Percentiles rank a stretch among this genome's conserved stretches.
These are phyloP conservation scores for Chondrus crispus DNA, from an alignment of 23 red algal species.

Conservation along the genomic window DNA sequence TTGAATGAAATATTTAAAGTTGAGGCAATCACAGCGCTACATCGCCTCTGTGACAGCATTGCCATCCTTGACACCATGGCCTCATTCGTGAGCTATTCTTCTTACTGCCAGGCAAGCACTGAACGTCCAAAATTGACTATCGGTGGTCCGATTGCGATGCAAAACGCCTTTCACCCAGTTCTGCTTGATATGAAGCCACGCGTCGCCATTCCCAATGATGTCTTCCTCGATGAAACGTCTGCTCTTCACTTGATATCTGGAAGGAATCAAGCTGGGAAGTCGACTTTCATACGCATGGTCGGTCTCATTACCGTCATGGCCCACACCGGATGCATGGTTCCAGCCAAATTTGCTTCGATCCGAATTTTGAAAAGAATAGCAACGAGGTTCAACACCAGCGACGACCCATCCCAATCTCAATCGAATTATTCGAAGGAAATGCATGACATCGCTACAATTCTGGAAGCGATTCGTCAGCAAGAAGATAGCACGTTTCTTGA, in stretches of 20 bases:
- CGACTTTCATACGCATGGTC: conserved; percentile 61
- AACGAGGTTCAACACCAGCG: conserved; percentile 47
- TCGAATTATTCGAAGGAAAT: conserved; percentile 89
- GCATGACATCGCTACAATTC: conserved; percentile 64
- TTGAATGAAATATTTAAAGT: conserved; percentile 33
- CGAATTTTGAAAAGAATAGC: conserved; percentile 43
- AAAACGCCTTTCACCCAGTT: conserved; percentile 71
- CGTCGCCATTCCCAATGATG: conserved; percentile 69
- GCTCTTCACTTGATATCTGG: conserved; percentile 74
- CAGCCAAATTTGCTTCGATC: conserved; percentile 74
- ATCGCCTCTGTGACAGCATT: conserved; percentile 88
- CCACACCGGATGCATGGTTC: conserved; percentile 86
- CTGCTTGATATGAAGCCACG: conserved; percentile 10
- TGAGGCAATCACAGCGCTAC: conserved; percentile 50
- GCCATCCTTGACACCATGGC: conserved; percentile 71
- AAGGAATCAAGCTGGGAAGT: conserved; percentile 82
- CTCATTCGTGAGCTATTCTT: conserved; percentile 67
- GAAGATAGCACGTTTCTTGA: too few relatives aligned
- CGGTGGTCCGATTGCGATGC: conserved; percentile 64
- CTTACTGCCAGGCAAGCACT: neutral
- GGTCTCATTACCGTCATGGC: conserved; percentile 78
- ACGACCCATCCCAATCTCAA: conserved; percentile 43
- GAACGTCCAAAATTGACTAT: conserved; percentile 52
- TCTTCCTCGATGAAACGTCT: conserved; percentile 64
- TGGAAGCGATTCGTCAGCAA: conserved; percentile 23